These are phyloP conservation scores for Lentinula novae-zelandiae DNA, from an alignment of 1,284 basidiomycete species.

Conservation along the genomic window DNA sequence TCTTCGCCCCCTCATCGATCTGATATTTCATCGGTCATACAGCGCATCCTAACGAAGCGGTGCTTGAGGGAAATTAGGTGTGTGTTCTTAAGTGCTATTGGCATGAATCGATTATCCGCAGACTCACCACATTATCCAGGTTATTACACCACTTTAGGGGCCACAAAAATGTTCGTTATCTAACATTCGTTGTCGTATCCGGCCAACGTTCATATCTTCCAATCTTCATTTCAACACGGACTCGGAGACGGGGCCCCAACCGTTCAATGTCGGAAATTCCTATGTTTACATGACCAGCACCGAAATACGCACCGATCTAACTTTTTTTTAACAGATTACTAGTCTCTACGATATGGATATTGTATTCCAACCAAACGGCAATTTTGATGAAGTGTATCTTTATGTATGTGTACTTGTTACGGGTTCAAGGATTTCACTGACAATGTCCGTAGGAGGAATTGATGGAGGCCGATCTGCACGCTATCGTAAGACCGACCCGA, in stretches of 20 bases:
- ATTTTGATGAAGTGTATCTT: slow-evolving; percentile 95
- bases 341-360: slow-evolving; percentile 98
- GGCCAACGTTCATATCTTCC: not conserved
- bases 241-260: not conserved
- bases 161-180: slow-evolving; percentile 81
- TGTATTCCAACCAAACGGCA: slow-evolving; percentile 82
- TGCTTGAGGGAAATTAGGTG: slow-evolving; percentile 92
- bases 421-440: not conserved
- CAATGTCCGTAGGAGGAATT: slow-evolving; percentile 72
- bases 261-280: not conserved
- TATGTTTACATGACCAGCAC: not conserved
- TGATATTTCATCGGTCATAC: not conserved
- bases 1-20: not conserved
- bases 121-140: slow-evolving; percentile 33
- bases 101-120: slow-evolving; percentile 12
- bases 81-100: slow-evolving; percentile 17
- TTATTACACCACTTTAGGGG: slow-evolving; percentile 94
- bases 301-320: slow-evolving; percentile 3
- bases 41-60: slow-evolving; percentile 93
- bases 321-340: slow-evolving; percentile 57
- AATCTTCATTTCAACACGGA: not conserved
- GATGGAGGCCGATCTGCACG: slow-evolving; percentile 99
- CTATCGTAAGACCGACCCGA: slow-evolving; percentile 67
- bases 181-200: not conserved
- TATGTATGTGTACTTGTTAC: slow-evolving; percentile 52